phyloP scores from a whole-genome alignment of 202 grass and related monocot genomes.

The Bolboschoenoplectus hybrid region DNA sequence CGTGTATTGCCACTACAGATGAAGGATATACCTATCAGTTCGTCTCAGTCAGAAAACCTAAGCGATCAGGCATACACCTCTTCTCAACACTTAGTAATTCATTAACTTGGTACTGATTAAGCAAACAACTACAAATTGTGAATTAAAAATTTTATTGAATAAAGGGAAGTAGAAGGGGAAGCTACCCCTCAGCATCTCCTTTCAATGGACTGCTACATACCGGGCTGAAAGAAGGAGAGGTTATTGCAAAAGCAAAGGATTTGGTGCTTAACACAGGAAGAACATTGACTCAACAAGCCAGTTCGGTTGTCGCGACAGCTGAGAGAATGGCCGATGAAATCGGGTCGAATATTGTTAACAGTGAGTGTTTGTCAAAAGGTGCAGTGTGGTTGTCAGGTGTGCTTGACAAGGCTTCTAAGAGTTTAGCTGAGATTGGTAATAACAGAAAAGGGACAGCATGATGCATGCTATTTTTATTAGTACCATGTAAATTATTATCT shows the following conservation, averaged over 20 bases:
- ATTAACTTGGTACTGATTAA: conserved; percentile 12
- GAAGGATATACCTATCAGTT: conserved; percentile 37
- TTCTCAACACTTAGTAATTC: background rate
- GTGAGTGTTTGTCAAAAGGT: conserved; percentile 29
- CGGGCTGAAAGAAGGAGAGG: conserved; percentile 7
- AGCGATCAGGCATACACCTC: background rate
- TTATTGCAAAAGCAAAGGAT: conserved; percentile 36
- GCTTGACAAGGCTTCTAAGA: conserved; percentile 42
- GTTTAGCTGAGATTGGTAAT: conserved; percentile 12
- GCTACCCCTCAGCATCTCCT: background rate
- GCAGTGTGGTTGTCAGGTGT: conserved; percentile 36
- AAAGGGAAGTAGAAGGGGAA: background rate
- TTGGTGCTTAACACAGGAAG: background rate
- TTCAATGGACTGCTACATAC: background rate
- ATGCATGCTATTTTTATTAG: background rate
- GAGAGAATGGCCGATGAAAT: conserved; percentile 8
- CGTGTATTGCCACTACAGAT: conserved; percentile 41
- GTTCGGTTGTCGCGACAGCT: background rate
- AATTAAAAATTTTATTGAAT: conserved; percentile 6
- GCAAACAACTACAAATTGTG: background rate
- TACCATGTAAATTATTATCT: background rate
- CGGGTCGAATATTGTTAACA: conserved; percentile 15
- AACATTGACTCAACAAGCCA: conserved; percentile 14
- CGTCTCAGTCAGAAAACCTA: conserved; percentile 6
- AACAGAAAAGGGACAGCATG: background rate